A percentile compares a stretch with the other conserved stretches of the same genome.
These are phyloP conservation scores for Mortierella sp. DNA, from an alignment of 371 early-diverging fungal genomes.

Conservation along the genomic window DNA sequence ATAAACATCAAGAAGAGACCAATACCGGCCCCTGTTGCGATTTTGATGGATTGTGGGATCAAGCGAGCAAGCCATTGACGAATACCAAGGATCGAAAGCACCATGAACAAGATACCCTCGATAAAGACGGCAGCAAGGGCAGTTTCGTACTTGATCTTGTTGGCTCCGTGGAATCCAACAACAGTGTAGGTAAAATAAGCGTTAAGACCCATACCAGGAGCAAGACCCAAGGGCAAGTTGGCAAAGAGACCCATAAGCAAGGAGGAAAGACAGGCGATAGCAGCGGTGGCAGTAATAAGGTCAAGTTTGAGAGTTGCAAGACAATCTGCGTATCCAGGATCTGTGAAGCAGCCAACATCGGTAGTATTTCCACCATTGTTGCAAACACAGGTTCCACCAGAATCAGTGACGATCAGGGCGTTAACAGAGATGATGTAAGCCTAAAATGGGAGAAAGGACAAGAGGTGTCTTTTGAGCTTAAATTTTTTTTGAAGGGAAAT, in stretches of 20 bases:
- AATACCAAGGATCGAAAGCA: constrained; percentile 78
- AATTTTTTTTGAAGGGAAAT: too few relatives aligned
- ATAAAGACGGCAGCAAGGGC: constrained; percentile 85
- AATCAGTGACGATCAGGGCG: constrained; percentile 78
- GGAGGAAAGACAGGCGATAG: constrained; percentile 66
- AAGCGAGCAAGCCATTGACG: constrained; percentile 83
- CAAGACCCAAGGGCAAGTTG: constrained; percentile 83
- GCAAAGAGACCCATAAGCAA: constrained; percentile 78
- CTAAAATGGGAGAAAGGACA: constrained; percentile 55
- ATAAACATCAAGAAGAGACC: constrained; percentile 83
- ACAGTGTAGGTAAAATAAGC: constrained; percentile 87
- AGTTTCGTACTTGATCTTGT: constrained; percentile 75
- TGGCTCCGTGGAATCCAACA: constrained; percentile 82
- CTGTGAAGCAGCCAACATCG: constrained; percentile 60
- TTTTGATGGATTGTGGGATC: constrained; percentile 79
- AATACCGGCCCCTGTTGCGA: constrained; percentile 83
- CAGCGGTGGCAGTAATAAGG: constrained; percentile 81
- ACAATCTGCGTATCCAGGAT: constrained; percentile 70
- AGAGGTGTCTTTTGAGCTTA: background rate
- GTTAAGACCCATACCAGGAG: constrained; percentile 87
- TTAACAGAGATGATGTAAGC: constrained; percentile 81
- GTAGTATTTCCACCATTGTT: constrained; percentile 50
- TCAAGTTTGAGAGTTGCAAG: constrained; percentile 73
- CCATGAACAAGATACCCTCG: constrained; percentile 82
- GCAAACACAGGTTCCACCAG: constrained; percentile 83